Evolutionary conservation across 352 stramenopile species (phyloP), one percentile per base, ranked within the genome.

Genomic region (Aphanomyces astaci): DNA sequence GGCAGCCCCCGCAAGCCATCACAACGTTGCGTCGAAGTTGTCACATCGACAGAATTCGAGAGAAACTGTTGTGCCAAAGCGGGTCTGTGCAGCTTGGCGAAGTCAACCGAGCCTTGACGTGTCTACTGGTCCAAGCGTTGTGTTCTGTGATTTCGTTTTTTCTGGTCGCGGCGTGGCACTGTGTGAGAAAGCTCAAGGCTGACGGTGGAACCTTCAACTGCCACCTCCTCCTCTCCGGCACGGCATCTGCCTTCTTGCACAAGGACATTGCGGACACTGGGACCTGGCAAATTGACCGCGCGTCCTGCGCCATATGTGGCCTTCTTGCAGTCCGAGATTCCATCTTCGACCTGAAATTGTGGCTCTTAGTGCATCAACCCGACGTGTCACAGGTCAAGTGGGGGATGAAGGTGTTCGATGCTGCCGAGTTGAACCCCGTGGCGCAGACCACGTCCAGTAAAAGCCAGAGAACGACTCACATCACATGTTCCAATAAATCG

Each of bases 281-380:
- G 48, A n/a, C n/a, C 10, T 55, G 48, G 48, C 10, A 24, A 11
- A 15, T 55, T 31, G 48, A 55, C 22, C 48, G 48, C 11, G 48
- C 48, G 48, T 55, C 48, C 27, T 55, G 48, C 22, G 48, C 22
- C 48, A 55, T 55, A n/a, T 55, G 48, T 22, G 48, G 48, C 11
- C 48, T 55, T n/a, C 11, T 55, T 1, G 1, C 48, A 22, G n/a
- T 55, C 10, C 10, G 27, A 11, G 22, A 30, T 10, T 55, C n/a
- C n/a, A 55, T 55, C n/a, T 55, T 55, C 27, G 48, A 55, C 27
- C 48, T 55, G 48, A 55, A 55, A 22, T n/a, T 55, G 48, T 55
- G 48, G 48, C 22, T 55, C 10, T 55, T 55, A n/a, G 45, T 53
- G 22, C 9, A 53, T 25, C 9, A 7, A 7, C 4, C 9, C 36